These are phyloP conservation scores for Kurtzmaniella quercitrusa DNA, from an alignment of 1,139 yeast species.

Conservation along the genomic window DNA sequence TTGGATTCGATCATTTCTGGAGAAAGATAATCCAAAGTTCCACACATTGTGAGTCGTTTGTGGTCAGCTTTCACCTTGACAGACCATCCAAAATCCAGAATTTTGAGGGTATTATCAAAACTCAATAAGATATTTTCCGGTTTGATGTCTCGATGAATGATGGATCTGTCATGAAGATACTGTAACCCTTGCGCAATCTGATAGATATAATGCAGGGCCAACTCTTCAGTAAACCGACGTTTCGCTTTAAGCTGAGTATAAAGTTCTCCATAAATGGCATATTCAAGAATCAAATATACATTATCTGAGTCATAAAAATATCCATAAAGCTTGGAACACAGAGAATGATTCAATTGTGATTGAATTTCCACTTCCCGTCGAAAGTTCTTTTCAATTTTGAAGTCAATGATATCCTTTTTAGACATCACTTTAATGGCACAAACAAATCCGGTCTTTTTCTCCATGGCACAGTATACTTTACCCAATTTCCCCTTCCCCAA, in stretches of 20 bases:
- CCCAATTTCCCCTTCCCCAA: constrained; percentile 95
- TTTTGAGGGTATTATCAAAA: constrained; percentile 65
- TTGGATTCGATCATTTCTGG: constrained; percentile 92
- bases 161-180: constrained; percentile 71
- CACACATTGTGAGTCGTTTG: constrained; percentile 81
- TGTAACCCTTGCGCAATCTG: constrained; percentile 79
- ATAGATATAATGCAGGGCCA: constrained; percentile 73
- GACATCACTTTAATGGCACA: constrained; percentile 92
- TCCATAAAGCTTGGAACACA: constrained; percentile 76
- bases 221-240: constrained; percentile 64
- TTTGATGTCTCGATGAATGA: constrained; percentile 88
- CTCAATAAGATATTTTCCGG: constrained; percentile 86
- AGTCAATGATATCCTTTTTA: constrained; percentile 68
- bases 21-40: constrained; percentile 89
- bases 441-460: constrained; percentile 67
- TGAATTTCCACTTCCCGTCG: constrained; percentile 92
- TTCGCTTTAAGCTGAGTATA: constrained; percentile 65
- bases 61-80: constrained; percentile 34
- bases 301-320: constrained; percentile 78
- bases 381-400: constrained; percentile 82
- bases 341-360: constrained; percentile 67
- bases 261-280: constrained; percentile 81
- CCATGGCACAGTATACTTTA: constrained; percentile 83
- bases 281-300: constrained; percentile 82
- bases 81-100: constrained; percentile 97